Conservation (phyloP, 495 filamentous ascomycete species). For the Lindgomyces ingoldianus region DNA sequence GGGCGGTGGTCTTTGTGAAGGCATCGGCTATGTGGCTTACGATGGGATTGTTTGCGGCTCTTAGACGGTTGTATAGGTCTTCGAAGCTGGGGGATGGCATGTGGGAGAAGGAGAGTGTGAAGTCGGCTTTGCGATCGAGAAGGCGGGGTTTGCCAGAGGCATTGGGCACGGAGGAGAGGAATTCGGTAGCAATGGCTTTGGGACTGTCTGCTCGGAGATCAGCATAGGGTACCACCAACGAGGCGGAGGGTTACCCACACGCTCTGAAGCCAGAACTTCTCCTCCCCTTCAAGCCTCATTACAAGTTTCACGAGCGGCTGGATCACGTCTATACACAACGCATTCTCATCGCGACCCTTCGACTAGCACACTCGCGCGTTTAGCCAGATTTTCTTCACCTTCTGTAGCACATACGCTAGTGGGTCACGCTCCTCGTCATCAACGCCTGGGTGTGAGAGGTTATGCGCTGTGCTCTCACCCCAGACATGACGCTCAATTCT, state of each 20-base stretch:
- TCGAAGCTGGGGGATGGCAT: slow-evolving; percentile 17
- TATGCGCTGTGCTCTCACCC: neutral
- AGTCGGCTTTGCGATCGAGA: slow-evolving; percentile 21
- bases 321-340: slow-evolving; percentile 17
- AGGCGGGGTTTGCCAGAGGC: slow-evolving; percentile 12
- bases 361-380: slow-evolving; percentile 10
- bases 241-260: slow-evolving; percentile 14
- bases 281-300: slow-evolving; percentile 16
- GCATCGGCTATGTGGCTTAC: slow-evolving; percentile 21
- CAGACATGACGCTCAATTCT: neutral
- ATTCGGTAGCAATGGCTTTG: slow-evolving; percentile 9
- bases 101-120: slow-evolving; percentile 24
- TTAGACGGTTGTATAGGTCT: slow-evolving; percentile 14
- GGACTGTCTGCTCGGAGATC: slow-evolving; percentile 14
- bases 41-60: neutral
- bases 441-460: slow-evolving; percentile 3
- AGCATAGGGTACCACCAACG: slow-evolving; percentile 6
- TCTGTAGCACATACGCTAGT: slow-evolving; percentile 11
- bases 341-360: slow-evolving; percentile 24
- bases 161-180: slow-evolving; percentile 11
- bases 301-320: slow-evolving; percentile 18
- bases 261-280: slow-evolving; percentile 20
- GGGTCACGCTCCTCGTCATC: neutral
- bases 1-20: slow-evolving; percentile 18
- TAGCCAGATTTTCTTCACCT: slow-evolving; percentile 22